These are phyloP conservation scores for Cardamine resedifolia DNA, from an alignment of 345 rosid genomes.

Conservation along the genomic window DNA sequence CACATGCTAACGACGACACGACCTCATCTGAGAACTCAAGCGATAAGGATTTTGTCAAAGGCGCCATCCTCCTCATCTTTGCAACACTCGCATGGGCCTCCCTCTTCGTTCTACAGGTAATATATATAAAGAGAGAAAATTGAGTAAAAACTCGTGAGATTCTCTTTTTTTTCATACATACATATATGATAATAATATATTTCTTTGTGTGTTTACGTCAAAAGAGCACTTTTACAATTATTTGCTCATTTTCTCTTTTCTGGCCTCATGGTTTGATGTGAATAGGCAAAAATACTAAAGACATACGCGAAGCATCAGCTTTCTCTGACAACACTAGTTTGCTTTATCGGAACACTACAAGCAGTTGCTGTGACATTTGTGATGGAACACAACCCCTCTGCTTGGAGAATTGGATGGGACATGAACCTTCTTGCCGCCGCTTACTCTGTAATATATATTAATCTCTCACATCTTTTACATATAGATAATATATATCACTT, in stretches of 20 bases:
- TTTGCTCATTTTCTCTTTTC: not conserved
- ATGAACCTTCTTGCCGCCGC: slow-evolving; percentile 54
- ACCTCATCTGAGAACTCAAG: slow-evolving; percentile 17
- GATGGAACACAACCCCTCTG: slow-evolving; percentile 46
- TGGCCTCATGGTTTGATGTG: slow-evolving; percentile 4
- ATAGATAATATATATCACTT: slow-evolving; percentile 1
- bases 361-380: slow-evolving; percentile 51
- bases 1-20: slow-evolving; percentile 21
- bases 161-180: not conserved
- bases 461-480: not conserved
- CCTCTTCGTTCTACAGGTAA: slow-evolving; percentile 66
- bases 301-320: slow-evolving; percentile 68
- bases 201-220: not conserved
- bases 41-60: slow-evolving; percentile 56
- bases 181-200: too few relatives aligned
- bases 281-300: slow-evolving; percentile 60
- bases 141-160: not conserved
- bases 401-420: slow-evolving; percentile 67
- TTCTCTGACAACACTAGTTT: slow-evolving; percentile 64
- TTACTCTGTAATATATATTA: slow-evolving; percentile 60
- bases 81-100: slow-evolving; percentile 60
- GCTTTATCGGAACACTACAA: slow-evolving; percentile 66
- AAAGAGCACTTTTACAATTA: not conserved
- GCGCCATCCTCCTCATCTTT: slow-evolving; percentile 48
- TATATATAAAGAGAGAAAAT: too few relatives aligned